Evolutionary conservation across 768 basidiomycete species (phyloP).

Genomic region (Termitomyces eurrhizus): DNA sequence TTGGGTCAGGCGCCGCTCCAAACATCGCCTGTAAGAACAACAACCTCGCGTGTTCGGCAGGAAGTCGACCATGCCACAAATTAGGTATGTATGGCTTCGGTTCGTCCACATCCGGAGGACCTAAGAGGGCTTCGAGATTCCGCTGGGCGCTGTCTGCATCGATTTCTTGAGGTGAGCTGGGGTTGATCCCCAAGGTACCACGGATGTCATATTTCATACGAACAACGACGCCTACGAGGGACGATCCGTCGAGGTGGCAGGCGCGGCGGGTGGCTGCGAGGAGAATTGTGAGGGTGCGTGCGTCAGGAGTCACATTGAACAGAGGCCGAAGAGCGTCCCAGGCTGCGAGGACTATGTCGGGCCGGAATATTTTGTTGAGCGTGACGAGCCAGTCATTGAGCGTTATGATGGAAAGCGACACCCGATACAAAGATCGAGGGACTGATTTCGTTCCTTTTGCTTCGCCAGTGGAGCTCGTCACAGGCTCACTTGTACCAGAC

Average conservation of each 20-base stretch:
- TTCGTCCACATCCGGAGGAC: background rate
- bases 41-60: constrained; percentile 14
- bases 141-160: background rate
- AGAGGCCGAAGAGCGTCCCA: constrained; percentile 65
- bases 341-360: constrained; percentile 58
- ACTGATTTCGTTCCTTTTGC: background rate
- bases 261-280: constrained; percentile 58
- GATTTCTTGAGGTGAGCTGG: background rate
- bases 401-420: constrained; percentile 13
- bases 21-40: constrained; percentile 56
- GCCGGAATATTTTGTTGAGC: constrained; percentile 49
- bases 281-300: constrained; percentile 53
- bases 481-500: background rate
- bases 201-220: constrained; percentile 25
- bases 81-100: constrained; percentile 16
- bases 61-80: constrained; percentile 18
- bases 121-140: background rate
- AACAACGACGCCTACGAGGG: constrained; percentile 46
- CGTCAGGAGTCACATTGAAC: constrained; percentile 55
- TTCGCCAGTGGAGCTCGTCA: background rate
- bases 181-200: background rate
- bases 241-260: constrained; percentile 42
- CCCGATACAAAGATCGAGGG: background rate
- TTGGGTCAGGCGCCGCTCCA: constrained; percentile 37
- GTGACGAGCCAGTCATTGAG: constrained; percentile 43